Evolutionary conservation across 495 filamentous ascomycete species (phyloP).

Genomic region (Amniculicola lignicola): DNA sequence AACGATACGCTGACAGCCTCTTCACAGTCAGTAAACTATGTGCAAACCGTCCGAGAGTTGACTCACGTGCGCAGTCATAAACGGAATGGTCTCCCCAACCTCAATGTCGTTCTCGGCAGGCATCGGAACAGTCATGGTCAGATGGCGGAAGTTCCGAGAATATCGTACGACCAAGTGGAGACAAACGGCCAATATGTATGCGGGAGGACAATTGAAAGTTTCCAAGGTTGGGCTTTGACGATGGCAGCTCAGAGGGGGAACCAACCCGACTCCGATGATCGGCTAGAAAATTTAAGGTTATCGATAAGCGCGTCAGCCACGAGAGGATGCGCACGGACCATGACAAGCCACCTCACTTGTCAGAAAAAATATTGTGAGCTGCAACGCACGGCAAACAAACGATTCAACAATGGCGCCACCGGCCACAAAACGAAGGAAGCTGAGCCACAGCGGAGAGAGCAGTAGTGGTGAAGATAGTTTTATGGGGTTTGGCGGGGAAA

Average conservation of each 20-base stretch:
- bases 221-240: no score
- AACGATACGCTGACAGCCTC: conserved; percentile 95
- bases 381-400: not conserved
- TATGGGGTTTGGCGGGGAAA: not conserved
- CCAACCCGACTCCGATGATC: conserved; percentile 32
- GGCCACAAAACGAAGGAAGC: conserved; percentile 38
- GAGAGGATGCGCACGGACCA: conserved; percentile 7
- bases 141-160: no score
- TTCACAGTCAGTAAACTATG: conserved; percentile 17
- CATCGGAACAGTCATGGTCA: conserved; percentile 22
- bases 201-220: not conserved
- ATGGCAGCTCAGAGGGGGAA: no score
- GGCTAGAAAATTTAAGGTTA: conserved; percentile 28
- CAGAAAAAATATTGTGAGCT: conserved; percentile 1
- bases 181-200: not conserved
- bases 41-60: no score
- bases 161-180: not conserved
- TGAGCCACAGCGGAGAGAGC: conserved; percentile 30
- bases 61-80: conserved; percentile 36
- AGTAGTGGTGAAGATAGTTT: conserved; percentile 26
- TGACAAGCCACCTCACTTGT: conserved; percentile 1
- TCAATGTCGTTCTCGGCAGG: conserved; percentile 22
- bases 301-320: conserved; percentile 30
- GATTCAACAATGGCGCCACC: conserved; percentile 32
- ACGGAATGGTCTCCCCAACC: conserved; percentile 34